These are phyloP conservation scores for Fusarium floridanum DNA, from an alignment of 2,329 filamentous ascomycete species.

Conservation along the genomic window DNA sequence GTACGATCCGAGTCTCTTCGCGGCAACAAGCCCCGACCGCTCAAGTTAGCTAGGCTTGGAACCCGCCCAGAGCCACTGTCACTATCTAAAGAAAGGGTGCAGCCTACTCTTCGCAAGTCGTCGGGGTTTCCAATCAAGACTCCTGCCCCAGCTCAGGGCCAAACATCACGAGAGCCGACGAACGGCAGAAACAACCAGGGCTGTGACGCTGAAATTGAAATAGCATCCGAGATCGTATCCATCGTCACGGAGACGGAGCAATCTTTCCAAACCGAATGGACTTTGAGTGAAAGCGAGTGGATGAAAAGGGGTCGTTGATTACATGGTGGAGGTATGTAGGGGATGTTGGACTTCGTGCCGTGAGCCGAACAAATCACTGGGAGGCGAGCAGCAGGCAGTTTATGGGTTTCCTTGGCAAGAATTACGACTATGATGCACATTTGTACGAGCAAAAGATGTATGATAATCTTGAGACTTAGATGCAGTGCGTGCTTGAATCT, in stretches of 20 bases:
- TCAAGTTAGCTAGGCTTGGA: neutral
- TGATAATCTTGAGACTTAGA: neutral
- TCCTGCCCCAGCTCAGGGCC: neutral
- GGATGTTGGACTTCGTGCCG: neutral
- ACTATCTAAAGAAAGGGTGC: neutral
- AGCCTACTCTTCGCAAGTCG: neutral
- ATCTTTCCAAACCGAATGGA: slow-evolving; percentile 25
- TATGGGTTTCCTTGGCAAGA: neutral
- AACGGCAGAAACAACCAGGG: neutral
- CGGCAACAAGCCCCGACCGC: neutral
- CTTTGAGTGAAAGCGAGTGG: slow-evolving; percentile 38
- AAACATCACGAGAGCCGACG: neutral
- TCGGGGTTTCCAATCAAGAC: neutral
- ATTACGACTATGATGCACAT: neutral
- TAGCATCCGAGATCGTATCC: neutral
- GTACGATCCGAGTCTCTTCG: slow-evolving; percentile 19
- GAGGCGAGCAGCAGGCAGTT: neutral
- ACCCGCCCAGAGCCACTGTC: neutral
- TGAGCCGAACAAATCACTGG: neutral
- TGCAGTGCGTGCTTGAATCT: neutral
- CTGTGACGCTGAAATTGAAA: neutral
- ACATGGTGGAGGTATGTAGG: neutral
- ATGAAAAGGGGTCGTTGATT: slow-evolving; percentile 8
- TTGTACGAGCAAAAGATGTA: neutral
- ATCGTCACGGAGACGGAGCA: slow-evolving; percentile 8